These are phyloP conservation scores for Macrophomina phaseolina DNA, from an alignment of 2,329 filamentous ascomycete genomes.

Conservation along the genomic window DNA sequence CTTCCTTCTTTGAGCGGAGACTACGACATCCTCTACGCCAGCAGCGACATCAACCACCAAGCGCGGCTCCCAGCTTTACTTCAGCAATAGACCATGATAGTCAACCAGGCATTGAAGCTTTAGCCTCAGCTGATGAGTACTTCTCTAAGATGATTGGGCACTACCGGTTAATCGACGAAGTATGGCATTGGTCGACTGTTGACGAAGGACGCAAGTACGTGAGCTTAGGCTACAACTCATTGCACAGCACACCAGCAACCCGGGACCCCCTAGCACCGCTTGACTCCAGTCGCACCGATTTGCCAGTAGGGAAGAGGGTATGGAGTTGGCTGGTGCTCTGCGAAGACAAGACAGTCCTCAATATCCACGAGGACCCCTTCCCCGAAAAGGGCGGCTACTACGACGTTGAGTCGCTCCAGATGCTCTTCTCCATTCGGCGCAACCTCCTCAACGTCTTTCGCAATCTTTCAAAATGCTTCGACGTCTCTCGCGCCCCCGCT, in stretches of 20 bases:
- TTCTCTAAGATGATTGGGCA: conserved; percentile 48
- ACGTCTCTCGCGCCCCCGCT: conserved; percentile 45
- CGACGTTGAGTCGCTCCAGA: conserved; percentile 51
- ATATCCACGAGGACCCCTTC: conserved; percentile 67
- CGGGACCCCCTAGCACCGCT: not conserved
- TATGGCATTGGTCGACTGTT: conserved; percentile 78
- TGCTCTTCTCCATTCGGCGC: conserved; percentile 58
- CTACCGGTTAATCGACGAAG: conserved; percentile 68
- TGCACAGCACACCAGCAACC: conserved; percentile 47
- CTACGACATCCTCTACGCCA: not conserved
- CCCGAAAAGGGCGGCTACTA: conserved; percentile 46
- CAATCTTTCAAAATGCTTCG: conserved; percentile 63
- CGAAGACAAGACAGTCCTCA: conserved; percentile 71
- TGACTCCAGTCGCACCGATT: conserved; percentile 32
- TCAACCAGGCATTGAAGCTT: not conserved
- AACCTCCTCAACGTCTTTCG: conserved; percentile 67
- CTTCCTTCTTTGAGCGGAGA: conserved; percentile 23
- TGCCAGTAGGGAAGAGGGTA: conserved; percentile 59
- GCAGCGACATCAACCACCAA: not conserved
- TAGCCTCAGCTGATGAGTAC: not conserved
- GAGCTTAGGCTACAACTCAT: conserved; percentile 74
- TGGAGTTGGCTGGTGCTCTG: conserved; percentile 77
- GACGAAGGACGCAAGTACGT: conserved; percentile 73
- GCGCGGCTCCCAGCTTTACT: not conserved
- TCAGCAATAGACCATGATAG: conserved; percentile 5